Evolutionary conservation across 192 early-diverging fungal species (phyloP).

Genomic region (Glomus cerebriforme): DNA sequence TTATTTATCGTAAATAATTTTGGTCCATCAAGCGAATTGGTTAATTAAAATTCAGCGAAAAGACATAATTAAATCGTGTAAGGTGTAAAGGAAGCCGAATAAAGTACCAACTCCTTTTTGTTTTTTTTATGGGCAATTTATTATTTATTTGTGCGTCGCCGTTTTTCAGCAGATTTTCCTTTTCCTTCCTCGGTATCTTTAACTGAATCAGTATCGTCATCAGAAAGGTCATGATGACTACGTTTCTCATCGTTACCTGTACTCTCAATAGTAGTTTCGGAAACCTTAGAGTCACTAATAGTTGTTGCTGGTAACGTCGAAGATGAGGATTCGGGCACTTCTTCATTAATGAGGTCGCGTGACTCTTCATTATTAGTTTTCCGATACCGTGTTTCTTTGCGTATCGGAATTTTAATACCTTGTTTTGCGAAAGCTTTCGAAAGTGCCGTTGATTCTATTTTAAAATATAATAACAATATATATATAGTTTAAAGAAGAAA

Average conservation of each 20-base stretch:
- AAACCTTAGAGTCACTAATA: not conserved
- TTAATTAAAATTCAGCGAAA: too few relatives aligned
- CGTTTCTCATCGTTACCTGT: not conserved
- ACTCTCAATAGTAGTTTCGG: not conserved
- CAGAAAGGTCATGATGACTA: not conserved
- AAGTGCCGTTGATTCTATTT: conserved; percentile 66
- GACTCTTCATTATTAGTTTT: not conserved
- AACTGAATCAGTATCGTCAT: not conserved
- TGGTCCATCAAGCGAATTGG: too few relatives aligned
- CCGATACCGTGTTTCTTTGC: conserved; percentile 50
- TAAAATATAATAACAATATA: not conserved
- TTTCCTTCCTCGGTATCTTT: not conserved
- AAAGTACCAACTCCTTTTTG: too few relatives aligned
- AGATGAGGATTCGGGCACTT: not conserved
- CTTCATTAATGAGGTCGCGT: not conserved
- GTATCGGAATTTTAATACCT: conserved; percentile 79
- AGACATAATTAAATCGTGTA: too few relatives aligned
- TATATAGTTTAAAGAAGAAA: conserved; percentile 17
- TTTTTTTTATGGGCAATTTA: too few relatives aligned
- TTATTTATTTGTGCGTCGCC: not conserved
- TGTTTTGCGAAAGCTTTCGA: conserved; percentile 74
- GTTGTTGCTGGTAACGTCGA: not conserved
- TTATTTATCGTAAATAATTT: too few relatives aligned
- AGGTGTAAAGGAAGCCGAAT: too few relatives aligned
- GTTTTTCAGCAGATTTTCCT: conserved; percentile 1